Evolutionary conservation across 345 rosid genomes (phyloP).

Genomic region (Murraya paniculata): DNA sequence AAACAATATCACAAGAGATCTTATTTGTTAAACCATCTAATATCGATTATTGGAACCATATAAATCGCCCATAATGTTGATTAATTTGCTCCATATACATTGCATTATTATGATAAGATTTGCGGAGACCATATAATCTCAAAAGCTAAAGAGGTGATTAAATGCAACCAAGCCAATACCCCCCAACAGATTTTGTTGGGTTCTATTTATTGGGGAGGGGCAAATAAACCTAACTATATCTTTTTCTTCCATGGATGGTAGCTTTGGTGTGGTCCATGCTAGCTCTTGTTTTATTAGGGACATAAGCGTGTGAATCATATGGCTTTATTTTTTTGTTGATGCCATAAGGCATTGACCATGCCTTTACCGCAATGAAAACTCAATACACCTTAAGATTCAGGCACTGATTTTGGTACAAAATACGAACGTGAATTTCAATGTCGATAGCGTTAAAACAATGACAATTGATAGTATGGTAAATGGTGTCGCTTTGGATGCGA

Average conservation of each 20-base stretch:
- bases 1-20: neutral
- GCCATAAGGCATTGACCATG: neutral
- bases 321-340: neutral
- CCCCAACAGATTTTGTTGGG: slow-evolving; percentile 27
- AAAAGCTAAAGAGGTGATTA: slow-evolving; percentile 9
- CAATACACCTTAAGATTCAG: neutral
- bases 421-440: neutral
- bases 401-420: neutral
- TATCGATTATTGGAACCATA: neutral
- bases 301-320: slow-evolving; percentile 19
- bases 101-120: slow-evolving; percentile 9
- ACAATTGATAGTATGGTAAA: no score
- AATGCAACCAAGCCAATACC: slow-evolving; percentile 1
- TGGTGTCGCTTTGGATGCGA: neutral
- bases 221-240: slow-evolving; percentile 8
- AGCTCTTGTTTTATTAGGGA: neutral
- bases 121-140: neutral
- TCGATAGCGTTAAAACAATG: neutral
- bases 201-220: slow-evolving; percentile 23
- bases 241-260: slow-evolving; percentile 1
- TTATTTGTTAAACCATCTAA: neutral
- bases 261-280: slow-evolving; percentile 16
- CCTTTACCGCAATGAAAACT: neutral
- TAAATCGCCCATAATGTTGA: neutral
- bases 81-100: neutral